Base-by-base conservation (phyloP, 139 green algal genomes). In the Ettlia oleoabundans region DNA sequence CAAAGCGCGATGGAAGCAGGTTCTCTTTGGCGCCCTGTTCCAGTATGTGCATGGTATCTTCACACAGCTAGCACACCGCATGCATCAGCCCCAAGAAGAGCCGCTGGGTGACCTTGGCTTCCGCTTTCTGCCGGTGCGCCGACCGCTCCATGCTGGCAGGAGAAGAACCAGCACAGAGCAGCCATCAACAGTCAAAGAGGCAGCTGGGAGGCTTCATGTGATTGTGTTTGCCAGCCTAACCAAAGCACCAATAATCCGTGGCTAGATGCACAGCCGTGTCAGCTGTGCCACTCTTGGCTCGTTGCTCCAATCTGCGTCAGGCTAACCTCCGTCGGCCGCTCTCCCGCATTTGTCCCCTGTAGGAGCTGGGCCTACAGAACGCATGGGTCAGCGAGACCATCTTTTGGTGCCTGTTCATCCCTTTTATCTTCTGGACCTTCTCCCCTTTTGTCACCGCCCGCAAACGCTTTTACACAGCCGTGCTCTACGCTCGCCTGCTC, bases 11-110 rank as follows among this genome's bases (percentile, higher is more conserved):
- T 96, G 92, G 92, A 93, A 93, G 80, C 90, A 91, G 38, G 87
- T 98, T 30, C 33, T 95, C 0, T 92, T 95, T 53, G 91, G 94
- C 19, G 78, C 92, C 5, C 43, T 91, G 15, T 96, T 96, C 86
- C 94, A 98, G 75, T 98, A 98, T 51, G 87, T 96, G n/a, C 94
- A 98, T 81, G 94, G 91, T 52, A 94, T 97, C n/a, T 93, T 93
- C 78, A 95, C 93, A 5, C 94, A 96, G 90, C 88, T 98, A 43
- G 94, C 93, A 15, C 92, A 96, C 64, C 79, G 92, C 28, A 92
- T 95, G 87, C 94, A 97, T 72, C 64, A 90, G 42, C 92, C 94
- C 0, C 80, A 88, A 76, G 61, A 85, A n/a, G 33, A 93, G 55
- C 93, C 92, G 3, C 83, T 98, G 41, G 87, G 90, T 42, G 94